phyloP scores from a whole-genome alignment of 2,329 filamentous ascomycete species.

The Aspergillus transmontanensis region DNA sequence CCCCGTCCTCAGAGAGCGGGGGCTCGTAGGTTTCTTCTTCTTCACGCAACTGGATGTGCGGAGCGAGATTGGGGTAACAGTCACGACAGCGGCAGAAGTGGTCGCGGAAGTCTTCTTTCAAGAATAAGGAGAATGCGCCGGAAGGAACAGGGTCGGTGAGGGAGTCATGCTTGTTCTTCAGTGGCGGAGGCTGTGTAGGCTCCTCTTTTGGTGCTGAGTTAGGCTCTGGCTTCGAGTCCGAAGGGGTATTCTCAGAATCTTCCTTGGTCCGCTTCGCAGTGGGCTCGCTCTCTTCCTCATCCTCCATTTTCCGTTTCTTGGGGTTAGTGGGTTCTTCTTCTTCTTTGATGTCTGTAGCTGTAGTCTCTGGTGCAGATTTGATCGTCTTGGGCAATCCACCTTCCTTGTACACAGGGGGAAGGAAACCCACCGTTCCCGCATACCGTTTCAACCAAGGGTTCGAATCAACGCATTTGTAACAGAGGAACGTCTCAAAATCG shows the following conservation, averaged over 20 bases:
- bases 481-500: conserved; percentile 85
- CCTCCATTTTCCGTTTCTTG: conserved; percentile 69
- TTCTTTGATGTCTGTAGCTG: conserved; percentile 8
- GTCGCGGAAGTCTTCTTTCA: conserved; percentile 76
- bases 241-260: conserved; percentile 18
- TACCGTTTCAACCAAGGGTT: conserved; percentile 92
- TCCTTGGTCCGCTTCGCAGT: conserved; percentile 54
- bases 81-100: conserved; percentile 77
- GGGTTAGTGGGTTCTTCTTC: conserved; percentile 30
- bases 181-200: conserved; percentile 7
- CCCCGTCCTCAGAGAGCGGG: conserved; percentile 71
- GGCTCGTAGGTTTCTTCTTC: conserved; percentile 95
- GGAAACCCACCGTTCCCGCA: conserved; percentile 76
- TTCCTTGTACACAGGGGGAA: conserved; percentile 67
- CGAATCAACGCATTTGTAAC: conserved; percentile 88
- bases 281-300: conserved; percentile 42
- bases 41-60: conserved; percentile 80
- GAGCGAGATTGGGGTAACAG: conserved; percentile 75
- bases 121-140: conserved; percentile 76
- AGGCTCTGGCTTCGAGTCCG: conserved; percentile 14
- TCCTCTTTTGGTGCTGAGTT: neutral
- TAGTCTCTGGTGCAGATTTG: conserved; percentile 1
- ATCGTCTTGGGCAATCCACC: conserved; percentile 22
- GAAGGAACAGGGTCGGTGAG: conserved; percentile 58
- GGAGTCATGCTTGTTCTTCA: conserved; percentile 59